phyloP scores from a whole-genome alignment of 2,329 filamentous ascomycete species.

The Metarhizium album region DNA sequence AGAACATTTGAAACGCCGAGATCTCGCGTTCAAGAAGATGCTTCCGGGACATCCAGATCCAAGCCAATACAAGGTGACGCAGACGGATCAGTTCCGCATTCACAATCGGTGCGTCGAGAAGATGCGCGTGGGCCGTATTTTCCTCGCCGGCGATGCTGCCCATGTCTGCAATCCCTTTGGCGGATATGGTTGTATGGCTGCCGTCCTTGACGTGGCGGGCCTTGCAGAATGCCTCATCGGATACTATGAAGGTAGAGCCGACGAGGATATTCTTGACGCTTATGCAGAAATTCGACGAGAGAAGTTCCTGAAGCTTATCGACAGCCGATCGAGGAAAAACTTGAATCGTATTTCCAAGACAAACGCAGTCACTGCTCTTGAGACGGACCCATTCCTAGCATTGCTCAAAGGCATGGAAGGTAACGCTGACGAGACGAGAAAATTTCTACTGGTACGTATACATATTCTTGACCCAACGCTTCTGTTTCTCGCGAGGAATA shows the following conservation, averaged over 20 bases:
- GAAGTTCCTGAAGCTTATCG: conserved; percentile 18
- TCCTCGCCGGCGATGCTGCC: conserved; percentile 40
- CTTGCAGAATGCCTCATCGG: conserved; percentile 35
- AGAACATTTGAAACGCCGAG: conserved; percentile 12
- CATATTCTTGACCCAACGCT: background rate
- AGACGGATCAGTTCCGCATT: conserved; percentile 30
- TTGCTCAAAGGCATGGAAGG: conserved; percentile 7
- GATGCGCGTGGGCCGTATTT: conserved; percentile 35
- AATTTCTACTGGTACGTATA: conserved; percentile 6
- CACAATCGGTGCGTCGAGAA: conserved; percentile 38
- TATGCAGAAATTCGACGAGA: conserved; percentile 24
- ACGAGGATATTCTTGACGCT: conserved; percentile 30
- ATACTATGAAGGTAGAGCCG: conserved; percentile 25
- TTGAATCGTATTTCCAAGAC: conserved; percentile 3
- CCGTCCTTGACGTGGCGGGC: conserved; percentile 35
- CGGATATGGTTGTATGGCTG: conserved; percentile 37
- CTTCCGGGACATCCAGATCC: conserved; percentile 40
- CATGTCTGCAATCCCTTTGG: conserved; percentile 44
- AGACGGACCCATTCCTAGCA: conserved; percentile 5
- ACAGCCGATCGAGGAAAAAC: conserved; percentile 7
- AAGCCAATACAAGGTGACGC: conserved; percentile 33
- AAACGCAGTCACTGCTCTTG: conserved; percentile 1
- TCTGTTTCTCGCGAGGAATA: background rate
- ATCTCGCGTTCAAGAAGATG: conserved; percentile 28
- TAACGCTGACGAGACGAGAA: conserved; percentile 4